A percentile compares a stretch with the other conserved stretches of the same genome.
Conservation (phyloP, 306 rosid species). For the Prosopis cineraria region DNA sequence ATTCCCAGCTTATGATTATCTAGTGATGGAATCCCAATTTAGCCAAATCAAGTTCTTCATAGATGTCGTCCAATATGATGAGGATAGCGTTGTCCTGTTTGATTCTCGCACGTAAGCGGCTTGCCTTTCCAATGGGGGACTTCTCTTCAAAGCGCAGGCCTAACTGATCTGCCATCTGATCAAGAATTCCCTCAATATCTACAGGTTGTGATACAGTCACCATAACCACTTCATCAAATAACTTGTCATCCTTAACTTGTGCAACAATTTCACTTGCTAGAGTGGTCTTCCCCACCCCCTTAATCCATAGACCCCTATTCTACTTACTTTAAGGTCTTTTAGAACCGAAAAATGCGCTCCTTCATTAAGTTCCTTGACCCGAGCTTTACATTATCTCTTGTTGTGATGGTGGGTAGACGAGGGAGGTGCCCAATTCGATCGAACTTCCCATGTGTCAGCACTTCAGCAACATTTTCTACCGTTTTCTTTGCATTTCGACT, state of each 20-base stretch:
- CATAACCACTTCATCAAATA: background rate
- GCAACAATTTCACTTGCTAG: background rate
- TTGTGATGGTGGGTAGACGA: too few relatives aligned
- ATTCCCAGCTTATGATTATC: too few relatives aligned
- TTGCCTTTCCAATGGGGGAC: background rate
- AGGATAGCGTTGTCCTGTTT: background rate
- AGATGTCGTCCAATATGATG: background rate
- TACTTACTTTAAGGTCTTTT: background rate
- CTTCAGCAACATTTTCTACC: background rate
- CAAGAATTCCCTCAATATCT: background rate
- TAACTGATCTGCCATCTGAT: background rate
- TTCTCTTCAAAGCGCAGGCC: background rate
- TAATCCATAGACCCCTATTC: background rate
- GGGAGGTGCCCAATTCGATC: too few relatives aligned
- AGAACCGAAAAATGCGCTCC: background rate
- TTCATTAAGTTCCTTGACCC: background rate
- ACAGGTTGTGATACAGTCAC: background rate
- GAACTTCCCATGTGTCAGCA: too few relatives aligned
- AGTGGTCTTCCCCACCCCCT: background rate
- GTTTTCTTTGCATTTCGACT: conserved; percentile 27
- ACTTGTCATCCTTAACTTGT: background rate
- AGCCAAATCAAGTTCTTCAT: background rate
- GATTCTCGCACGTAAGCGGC: background rate
- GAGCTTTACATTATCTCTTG: background rate
- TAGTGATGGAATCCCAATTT: background rate